Conservation (phyloP, 805 yeast species). For the Sugiyamaella smithiae region DNA sequence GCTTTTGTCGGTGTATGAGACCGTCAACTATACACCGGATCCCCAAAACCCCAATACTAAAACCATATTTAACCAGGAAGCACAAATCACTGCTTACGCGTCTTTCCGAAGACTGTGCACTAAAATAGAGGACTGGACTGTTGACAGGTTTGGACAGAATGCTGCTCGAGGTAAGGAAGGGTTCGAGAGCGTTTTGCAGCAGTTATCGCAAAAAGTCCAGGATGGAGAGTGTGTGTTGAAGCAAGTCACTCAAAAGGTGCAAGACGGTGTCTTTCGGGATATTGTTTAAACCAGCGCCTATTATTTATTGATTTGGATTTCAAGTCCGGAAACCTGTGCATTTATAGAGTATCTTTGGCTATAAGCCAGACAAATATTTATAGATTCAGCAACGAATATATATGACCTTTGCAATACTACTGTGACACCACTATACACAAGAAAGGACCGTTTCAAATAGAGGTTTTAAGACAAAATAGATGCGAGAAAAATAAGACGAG, state of each 20-base stretch:
- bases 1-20: slow-evolving; percentile 76
- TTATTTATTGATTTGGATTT: neutral
- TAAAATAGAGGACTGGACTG: slow-evolving; percentile 88
- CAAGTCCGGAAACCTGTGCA: too few relatives aligned
- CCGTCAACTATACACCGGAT: slow-evolving; percentile 79
- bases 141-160: slow-evolving; percentile 83
- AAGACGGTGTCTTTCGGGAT: slow-evolving; percentile 20
- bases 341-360: too few relatives aligned
- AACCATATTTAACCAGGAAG: slow-evolving; percentile 75
- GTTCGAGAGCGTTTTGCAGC: slow-evolving; percentile 71
- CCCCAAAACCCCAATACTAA: slow-evolving; percentile 44
- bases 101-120: slow-evolving; percentile 66
- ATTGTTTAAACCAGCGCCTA: too few relatives aligned
- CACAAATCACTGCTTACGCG: slow-evolving; percentile 85
- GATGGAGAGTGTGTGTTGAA: slow-evolving; percentile 63
- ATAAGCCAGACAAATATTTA: too few relatives aligned
- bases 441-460: too few relatives aligned
- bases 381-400: too few relatives aligned
- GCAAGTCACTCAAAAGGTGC: slow-evolving; percentile 28
- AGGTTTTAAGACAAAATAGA: too few relatives aligned
- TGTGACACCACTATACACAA: too few relatives aligned
- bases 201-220: slow-evolving; percentile 27
- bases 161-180: slow-evolving; percentile 81
- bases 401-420: too few relatives aligned
- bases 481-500: too few relatives aligned